Evolutionary conservation across 2,329 filamentous ascomycete species (phyloP).

Genomic region (Phialophora tarda): DNA sequence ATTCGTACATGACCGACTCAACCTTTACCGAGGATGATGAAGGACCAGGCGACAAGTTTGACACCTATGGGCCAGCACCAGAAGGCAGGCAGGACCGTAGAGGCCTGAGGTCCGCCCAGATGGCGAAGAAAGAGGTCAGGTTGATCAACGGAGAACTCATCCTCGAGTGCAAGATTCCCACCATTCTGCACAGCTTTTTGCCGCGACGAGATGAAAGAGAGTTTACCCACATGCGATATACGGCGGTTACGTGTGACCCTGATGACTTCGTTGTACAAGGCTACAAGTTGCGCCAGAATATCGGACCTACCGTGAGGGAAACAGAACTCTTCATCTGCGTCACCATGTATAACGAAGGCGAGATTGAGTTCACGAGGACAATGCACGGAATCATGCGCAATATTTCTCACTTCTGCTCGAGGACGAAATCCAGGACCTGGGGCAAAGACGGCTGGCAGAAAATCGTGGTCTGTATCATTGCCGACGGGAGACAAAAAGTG

Average conservation of each 20-base stretch:
- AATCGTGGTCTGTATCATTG: slow-evolving; percentile 96
- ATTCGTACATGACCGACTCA: slow-evolving; percentile 66
- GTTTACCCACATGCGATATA: slow-evolving; percentile 99
- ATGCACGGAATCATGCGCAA: slow-evolving; percentile 99
- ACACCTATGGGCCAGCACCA: slow-evolving; percentile 84
- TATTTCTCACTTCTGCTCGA: slow-evolving; percentile 92
- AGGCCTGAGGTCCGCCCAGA: slow-evolving; percentile 83
- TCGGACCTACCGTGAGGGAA: slow-evolving; percentile 80
- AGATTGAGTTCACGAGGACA: slow-evolving; percentile 92
- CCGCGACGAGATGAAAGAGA: slow-evolving; percentile 91
- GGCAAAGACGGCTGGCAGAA: slow-evolving; percentile 98
- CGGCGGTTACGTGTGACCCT: slow-evolving; percentile 95
- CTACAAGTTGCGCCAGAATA: slow-evolving; percentile 91
- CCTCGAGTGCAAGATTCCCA: slow-evolving; percentile 98
- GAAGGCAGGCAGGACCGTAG: slow-evolving; percentile 84
- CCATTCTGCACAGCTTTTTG: slow-evolving; percentile 95
- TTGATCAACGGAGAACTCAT: slow-evolving; percentile 98
- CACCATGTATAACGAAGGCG: slow-evolving; percentile 99
- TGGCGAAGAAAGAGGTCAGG: slow-evolving; percentile 90
- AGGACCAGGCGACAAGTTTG: slow-evolving; percentile 63
- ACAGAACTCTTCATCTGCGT: slow-evolving; percentile 96
- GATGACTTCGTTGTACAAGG: slow-evolving; percentile 88
- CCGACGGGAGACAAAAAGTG: slow-evolving; percentile 90
- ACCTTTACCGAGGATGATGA: slow-evolving; percentile 61
- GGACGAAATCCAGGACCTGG: slow-evolving; percentile 92